Conservation (phyloP, 768 basidiomycete species). For the Tephrocybe sp. region DNA sequence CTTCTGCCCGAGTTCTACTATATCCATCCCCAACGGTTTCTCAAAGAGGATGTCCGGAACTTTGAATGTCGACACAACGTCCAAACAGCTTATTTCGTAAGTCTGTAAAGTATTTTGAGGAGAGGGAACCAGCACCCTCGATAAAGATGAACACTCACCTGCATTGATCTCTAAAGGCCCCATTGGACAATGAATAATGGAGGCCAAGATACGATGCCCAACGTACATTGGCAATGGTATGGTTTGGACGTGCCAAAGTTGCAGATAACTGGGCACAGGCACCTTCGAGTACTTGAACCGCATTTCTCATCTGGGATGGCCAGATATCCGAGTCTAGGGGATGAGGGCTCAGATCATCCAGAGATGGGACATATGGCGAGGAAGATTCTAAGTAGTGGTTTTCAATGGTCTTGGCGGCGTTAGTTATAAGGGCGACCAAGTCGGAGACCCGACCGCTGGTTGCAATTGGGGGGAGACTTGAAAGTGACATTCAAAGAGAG, state of each 20-base stretch:
- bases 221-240: constrained; percentile 19
- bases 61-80: constrained; percentile 31
- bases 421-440: too few relatives aligned
- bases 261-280: constrained; percentile 24
- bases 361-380: constrained; percentile 12
- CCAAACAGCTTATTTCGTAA: constrained; percentile 32
- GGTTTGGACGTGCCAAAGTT: constrained; percentile 21
- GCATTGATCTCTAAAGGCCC: not conserved
- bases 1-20: constrained; percentile 27
- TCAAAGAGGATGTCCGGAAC: constrained; percentile 36
- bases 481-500: too few relatives aligned
- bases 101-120: constrained; percentile 17
- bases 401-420: too few relatives aligned
- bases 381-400: too few relatives aligned
- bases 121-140: not conserved
- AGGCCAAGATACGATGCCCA: not conserved
- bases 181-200: not conserved
- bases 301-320: constrained; percentile 14
- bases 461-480: too few relatives aligned
- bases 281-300: constrained; percentile 22
- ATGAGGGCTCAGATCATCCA: constrained; percentile 16
- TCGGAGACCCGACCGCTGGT: too few relatives aligned
- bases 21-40: constrained; percentile 34
- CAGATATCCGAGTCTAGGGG: constrained; percentile 17
- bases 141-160: not conserved